These are phyloP conservation scores for Ploettnerulaceae sp. DNA, from an alignment of 2,329 filamentous ascomycete species.

Conservation along the genomic window DNA sequence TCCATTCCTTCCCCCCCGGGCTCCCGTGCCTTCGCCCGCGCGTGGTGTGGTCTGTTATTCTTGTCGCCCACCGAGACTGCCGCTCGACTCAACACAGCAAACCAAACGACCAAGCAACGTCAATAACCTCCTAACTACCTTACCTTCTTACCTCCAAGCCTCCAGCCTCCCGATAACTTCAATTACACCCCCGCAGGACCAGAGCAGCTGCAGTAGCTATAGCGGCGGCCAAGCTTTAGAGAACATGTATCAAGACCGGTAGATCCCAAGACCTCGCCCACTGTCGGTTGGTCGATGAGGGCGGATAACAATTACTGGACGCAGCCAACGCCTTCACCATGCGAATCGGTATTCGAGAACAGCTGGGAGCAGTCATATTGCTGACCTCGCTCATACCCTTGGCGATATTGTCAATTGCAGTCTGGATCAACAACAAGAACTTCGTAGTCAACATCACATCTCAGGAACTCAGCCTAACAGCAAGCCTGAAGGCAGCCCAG, in stretches of 20 bases:
- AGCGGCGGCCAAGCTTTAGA: not conserved
- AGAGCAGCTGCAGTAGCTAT: not conserved
- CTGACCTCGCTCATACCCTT: constrained; percentile 69
- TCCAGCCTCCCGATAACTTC: not conserved
- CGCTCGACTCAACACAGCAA: not conserved
- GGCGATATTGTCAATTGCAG: constrained; percentile 72
- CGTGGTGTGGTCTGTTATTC: too few species aligned
- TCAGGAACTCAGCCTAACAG: constrained; percentile 67
- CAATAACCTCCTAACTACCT: not conserved
- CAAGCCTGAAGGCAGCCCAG: constrained; percentile 80
- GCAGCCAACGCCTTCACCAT: constrained; percentile 41
- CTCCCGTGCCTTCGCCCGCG: not conserved
- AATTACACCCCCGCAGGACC: constrained; percentile 3
- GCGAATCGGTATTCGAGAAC: constrained; percentile 83
- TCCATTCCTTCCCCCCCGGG: not conserved
- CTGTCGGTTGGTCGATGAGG: constrained; percentile 9
- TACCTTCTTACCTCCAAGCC: too few species aligned
- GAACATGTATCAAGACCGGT: constrained; percentile 9
- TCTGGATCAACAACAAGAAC: constrained; percentile 53
- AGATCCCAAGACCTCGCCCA: constrained; percentile 3
- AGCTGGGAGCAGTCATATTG: constrained; percentile 76
- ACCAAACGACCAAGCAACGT: too few species aligned
- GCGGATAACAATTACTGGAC: not conserved
- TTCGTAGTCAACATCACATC: constrained; percentile 55
- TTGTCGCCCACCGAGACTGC: not conserved